These are phyloP conservation scores for Torulaspora pretoriensis DNA, from an alignment of 1,139 yeast genomes.

Conservation along the genomic window DNA sequence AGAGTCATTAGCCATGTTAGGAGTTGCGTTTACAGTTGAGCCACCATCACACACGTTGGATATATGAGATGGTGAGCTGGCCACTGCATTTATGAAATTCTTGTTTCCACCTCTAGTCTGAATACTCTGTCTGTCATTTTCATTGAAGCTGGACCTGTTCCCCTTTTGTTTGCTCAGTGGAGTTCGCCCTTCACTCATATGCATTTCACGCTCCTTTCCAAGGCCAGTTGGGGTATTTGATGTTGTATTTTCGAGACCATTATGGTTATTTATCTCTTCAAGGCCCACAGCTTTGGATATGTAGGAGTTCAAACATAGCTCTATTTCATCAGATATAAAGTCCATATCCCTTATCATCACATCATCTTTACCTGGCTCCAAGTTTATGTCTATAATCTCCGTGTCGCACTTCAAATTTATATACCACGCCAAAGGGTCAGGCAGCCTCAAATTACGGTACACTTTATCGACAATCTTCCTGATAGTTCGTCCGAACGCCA, in stretches of 20 bases:
- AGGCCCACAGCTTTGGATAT: conserved; percentile 5
- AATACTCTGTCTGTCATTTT: too few relatives aligned
- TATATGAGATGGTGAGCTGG: not conserved
- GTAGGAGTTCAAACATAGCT: conserved; percentile 3
- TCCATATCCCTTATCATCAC: conserved; percentile 34
- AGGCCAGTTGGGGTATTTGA: not conserved
- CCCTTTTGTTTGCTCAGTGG: too few relatives aligned
- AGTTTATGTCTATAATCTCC: conserved; percentile 38
- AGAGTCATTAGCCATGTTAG: not conserved
- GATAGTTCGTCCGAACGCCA: conserved; percentile 35
- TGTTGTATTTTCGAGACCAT: not conserved
- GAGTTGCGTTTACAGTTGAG: not conserved
- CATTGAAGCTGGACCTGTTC: too few relatives aligned
- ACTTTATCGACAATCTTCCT: conserved; percentile 24
- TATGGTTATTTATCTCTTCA: not conserved
- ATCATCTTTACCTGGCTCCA: conserved; percentile 47
- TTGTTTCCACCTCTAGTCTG: too few relatives aligned
- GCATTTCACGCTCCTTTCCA: too few relatives aligned
- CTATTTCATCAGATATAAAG: conserved; percentile 13
- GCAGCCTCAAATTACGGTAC: conserved; percentile 25
- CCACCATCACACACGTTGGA: not conserved
- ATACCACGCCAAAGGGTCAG: conserved; percentile 37
- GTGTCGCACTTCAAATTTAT: conserved; percentile 20
- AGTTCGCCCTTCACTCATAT: too few relatives aligned
- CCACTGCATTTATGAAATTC: too few relatives aligned